Base-by-base conservation (phyloP, 441 rosid species). In the Gossypium davidsonii region DNA sequence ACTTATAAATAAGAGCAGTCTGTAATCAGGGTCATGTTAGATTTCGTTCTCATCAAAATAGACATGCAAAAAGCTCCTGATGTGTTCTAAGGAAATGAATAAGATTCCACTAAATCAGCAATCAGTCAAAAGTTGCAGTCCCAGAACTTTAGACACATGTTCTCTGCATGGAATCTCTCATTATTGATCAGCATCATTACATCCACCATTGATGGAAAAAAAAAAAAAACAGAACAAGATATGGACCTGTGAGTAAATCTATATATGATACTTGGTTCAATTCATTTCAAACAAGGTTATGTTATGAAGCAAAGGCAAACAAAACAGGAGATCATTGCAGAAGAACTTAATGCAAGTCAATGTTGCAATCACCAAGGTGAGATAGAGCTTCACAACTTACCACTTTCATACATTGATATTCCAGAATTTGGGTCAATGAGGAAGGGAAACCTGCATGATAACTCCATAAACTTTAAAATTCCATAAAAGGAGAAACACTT, bases 381-480 rank as follows among this genome's bases (percentile, higher is more conserved):
- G 56, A 26, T 31, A 34, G 62, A 64, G 51, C 31, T 72, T 39
- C 62, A 74, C 0, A 28, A 72, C 95, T 21, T 80, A 91, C 97
- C 90, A 75, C 97, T 92, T 85, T 90, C 96, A 79, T 92, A 90
- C 86, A 89, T 86, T 78, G 78, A 80, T 78, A 84, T 79, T 49
- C 88, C 87, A 75, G 87, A 80, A 70, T 85, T 92, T 46, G 85
- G 94, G 73, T 92, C 97, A 49, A 90, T 55, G 28, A 92, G 87
- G 81, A 89, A 92, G 1, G 96, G 94, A 80, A 92, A 92, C 90
- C 97, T 92, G 88, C 81, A 75, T 37, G 68, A 65, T 9, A 55
- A 56, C 4, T 17, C 59, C 39, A 9, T 26, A 20, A 21, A 65
- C 18, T 2, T 57, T 11, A 12, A 58, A 18, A 51, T 23, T 42